Evolutionary conservation across 345 rosid species (phyloP), one percentile per base, ranked within the genome.

Genomic region (Rhizophora mangle): DNA sequence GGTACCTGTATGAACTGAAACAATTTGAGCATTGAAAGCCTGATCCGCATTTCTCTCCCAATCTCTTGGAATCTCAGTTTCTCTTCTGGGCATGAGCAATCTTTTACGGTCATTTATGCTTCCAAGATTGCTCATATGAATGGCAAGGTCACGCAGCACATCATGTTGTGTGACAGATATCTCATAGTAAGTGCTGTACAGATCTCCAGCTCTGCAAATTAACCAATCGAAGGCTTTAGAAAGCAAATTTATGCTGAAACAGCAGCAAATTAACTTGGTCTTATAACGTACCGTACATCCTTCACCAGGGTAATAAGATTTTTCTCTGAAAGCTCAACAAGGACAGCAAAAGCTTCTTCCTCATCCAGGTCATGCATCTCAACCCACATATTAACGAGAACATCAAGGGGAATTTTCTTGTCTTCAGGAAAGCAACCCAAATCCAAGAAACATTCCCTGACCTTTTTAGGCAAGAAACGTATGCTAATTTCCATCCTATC

Each of bases 351-450:
- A 60, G 96, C 99, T 18, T 72, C 81, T 24, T 75, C 89, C 64
- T 78, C 83, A 1, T 85, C 86, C 7, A 92, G 62, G 59, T 84
- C 89, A 64, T 83, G 97, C 16, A 80, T 67, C 75, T 88, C 99
- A 9, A 80, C 83, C 98, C 98, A 94, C 86, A 89, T 86, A 65
- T 89, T 91, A 73, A 89, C 86, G 61, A 94, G 91, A 37, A 88
- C 83, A 79, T 89, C 93, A 27, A 92, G 85, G 64, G 99, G 93
- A 66, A 95, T 95, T 79, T 84, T 92, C 72, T 72, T 87, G 84
- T 90, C 99, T 88, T 95, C 99, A 36, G 98, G 96, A 78, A 95
- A 92, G n/a, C 96, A 81, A 11, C 97, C 97, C 83, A 95, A 68
- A 76, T 95, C 99, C 84, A 90, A 62, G 92, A 91, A 91, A 78